Conservation (phyloP, 2,329 filamentous ascomycete species). For the Nemania sp. region DNA sequence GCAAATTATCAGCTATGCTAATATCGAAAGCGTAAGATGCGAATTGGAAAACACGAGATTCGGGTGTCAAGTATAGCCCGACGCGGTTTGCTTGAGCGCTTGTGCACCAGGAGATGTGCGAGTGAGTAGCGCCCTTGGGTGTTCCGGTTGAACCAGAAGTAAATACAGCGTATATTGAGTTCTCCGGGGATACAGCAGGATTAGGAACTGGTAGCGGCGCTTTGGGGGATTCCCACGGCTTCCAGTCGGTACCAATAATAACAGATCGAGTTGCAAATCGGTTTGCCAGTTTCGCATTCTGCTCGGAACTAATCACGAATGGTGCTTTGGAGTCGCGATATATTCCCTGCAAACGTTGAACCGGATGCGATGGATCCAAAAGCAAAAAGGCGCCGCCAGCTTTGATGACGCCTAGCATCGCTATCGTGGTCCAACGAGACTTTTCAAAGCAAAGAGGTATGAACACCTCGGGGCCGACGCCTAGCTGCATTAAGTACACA, state of each 20-base stretch:
- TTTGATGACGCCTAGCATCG: constrained; percentile 33
- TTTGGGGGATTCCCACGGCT: not conserved
- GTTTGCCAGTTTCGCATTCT: not conserved
- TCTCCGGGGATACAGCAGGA: not conserved
- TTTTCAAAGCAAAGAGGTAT: constrained; percentile 26
- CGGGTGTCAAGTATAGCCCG: constrained; percentile 42
- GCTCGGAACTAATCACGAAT: constrained; percentile 9
- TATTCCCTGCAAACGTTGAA: constrained; percentile 3
- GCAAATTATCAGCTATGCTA: constrained; percentile 27
- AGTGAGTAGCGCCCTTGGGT: constrained; percentile 60
- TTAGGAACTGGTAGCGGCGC: not conserved
- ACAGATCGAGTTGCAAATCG: not conserved
- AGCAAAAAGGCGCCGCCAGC: constrained; percentile 35
- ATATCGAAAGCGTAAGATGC: constrained; percentile 28
- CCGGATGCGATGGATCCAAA: constrained; percentile 29
- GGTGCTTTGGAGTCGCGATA: constrained; percentile 14
- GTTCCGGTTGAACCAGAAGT: constrained; percentile 61
- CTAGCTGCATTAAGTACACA: not conserved
- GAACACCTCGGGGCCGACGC: constrained; percentile 19
- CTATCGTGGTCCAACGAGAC: constrained; percentile 20
- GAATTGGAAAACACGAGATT: constrained; percentile 30
- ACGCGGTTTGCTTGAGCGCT: constrained; percentile 59
- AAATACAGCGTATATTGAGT: constrained; percentile 53
- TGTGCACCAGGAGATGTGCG: constrained; percentile 41
- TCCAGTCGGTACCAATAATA: constrained; percentile 4